These are phyloP conservation scores for Yamadazyma diddensiae DNA, from an alignment of 1,139 yeast species.

Conservation along the genomic window DNA sequence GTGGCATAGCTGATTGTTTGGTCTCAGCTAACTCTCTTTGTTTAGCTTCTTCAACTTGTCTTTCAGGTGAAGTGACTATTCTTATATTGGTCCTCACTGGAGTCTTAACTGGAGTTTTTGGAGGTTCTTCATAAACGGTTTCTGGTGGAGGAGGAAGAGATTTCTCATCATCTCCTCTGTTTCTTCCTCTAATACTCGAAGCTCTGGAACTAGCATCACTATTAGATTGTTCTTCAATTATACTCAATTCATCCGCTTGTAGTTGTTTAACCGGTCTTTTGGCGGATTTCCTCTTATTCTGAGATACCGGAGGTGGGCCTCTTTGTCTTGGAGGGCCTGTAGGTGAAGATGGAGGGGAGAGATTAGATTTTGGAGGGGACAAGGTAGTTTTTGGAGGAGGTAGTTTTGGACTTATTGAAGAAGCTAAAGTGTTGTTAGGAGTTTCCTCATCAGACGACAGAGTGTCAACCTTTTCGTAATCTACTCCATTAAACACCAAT, in stretches of 20 bases:
- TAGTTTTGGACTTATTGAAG: neutral
- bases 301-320: slow-evolving; percentile 22
- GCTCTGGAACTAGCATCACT: slow-evolving; percentile 25
- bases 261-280: slow-evolving; percentile 17
- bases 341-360: slow-evolving; percentile 16
- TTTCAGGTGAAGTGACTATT: slow-evolving; percentile 5
- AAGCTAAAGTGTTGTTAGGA: neutral
- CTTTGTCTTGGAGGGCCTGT: slow-evolving; percentile 16
- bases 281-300: slow-evolving; percentile 20
- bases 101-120: slow-evolving; percentile 5
- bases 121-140: slow-evolving; percentile 3
- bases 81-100: slow-evolving; percentile 9
- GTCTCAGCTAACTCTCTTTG: slow-evolving; percentile 7
- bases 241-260: slow-evolving; percentile 37
- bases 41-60: neutral
- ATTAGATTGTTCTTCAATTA: slow-evolving; percentile 40
- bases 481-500: slow-evolving; percentile 36
- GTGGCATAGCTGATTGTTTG: slow-evolving; percentile 9
- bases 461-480: slow-evolving; percentile 35
- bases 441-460: slow-evolving; percentile 22
- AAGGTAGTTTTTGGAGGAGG: neutral
- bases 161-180: slow-evolving; percentile 8
- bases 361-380: slow-evolving; percentile 1
- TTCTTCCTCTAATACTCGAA: slow-evolving; percentile 23
- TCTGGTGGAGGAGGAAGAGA: slow-evolving; percentile 16